Base-by-base conservation (phyloP, 441 rosid species). In the Populus hybrid region DNA sequence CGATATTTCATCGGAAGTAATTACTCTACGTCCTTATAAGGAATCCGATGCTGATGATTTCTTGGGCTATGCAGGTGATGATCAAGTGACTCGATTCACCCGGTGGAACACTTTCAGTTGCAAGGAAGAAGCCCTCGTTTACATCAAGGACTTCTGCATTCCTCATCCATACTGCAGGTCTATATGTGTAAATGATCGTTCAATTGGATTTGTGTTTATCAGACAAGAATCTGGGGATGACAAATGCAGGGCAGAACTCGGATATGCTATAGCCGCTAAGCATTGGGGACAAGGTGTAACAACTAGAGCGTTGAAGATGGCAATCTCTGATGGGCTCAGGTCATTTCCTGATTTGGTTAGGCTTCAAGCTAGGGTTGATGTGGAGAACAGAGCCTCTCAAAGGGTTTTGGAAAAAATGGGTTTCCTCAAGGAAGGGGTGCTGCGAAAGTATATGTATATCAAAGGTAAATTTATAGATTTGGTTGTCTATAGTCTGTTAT, bases 341-440 rank as follows among this genome's bases (percentile, higher is more conserved):
- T 88, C 84, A 68, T 73, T 81, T 30, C 81, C 85, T 36, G 70
- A 76, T 23, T 73, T 88, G 64, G 78, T 82, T 6, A 86, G 93
- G 83, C 76, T 91, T 59, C 87, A 88, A 70, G 91, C 91, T 68
- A 80, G 74, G 40, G 86, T 84, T 18, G 85, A 81, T 61, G 81
- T 78, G 5, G 81, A 87, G 4, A 81, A 89, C 70, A 78, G 32
- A 42, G 87, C 81, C 3, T 88, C 91, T 1, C 87, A 83, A 73
- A 87, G 87, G 83, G 92, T 86, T 67, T 30, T 86, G 26, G 90
- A 88, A 78, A 91, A 88, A 77, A 54, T 68, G 64, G 87, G 89
- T 70, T 89, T 91, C 36, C 38, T 73, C 3, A 81, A 73, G 67
- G 89, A 87, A 35, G 89, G 90, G 23, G 11, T 85, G 77, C 77